Evolutionary conservation across 176 grass and related monocot genomes (phyloP).

Genomic region (Otatea glauca): DNA sequence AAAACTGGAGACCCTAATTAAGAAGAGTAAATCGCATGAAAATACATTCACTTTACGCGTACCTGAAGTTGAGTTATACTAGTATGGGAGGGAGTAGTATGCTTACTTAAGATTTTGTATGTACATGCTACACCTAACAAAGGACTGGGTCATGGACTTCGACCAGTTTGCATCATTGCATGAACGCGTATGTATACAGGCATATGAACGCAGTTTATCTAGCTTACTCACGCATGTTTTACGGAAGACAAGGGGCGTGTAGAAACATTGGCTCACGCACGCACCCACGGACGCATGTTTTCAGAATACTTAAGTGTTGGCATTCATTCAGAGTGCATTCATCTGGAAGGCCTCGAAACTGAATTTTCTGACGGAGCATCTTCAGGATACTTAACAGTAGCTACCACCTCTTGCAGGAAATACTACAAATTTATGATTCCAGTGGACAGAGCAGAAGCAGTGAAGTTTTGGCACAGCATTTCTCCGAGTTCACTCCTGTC

Average conservation of each 20-base stretch:
- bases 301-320: too few species aligned
- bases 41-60: neutral
- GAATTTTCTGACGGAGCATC: neutral
- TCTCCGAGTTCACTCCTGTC: neutral
- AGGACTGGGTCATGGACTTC: neutral
- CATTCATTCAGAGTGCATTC: neutral
- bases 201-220: neutral
- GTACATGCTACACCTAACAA: neutral
- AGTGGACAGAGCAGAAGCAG: neutral
- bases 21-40: neutral
- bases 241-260: neutral
- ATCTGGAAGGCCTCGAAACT: neutral
- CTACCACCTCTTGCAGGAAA: neutral
- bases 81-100: neutral
- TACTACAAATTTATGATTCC: neutral
- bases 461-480: neutral
- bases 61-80: neutral
- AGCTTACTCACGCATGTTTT: neutral
- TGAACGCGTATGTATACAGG: neutral
- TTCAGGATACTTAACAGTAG: constrained; percentile 1
- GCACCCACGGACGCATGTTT: too few species aligned
- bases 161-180: neutral
- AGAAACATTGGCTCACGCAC: neutral
- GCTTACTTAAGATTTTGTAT: neutral
- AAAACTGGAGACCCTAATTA: neutral